Percentiles rank a stretch among this genome's conserved stretches.
Conservation (phyloP, 768 basidiomycete species). For the Dioszegia crocea region DNA sequence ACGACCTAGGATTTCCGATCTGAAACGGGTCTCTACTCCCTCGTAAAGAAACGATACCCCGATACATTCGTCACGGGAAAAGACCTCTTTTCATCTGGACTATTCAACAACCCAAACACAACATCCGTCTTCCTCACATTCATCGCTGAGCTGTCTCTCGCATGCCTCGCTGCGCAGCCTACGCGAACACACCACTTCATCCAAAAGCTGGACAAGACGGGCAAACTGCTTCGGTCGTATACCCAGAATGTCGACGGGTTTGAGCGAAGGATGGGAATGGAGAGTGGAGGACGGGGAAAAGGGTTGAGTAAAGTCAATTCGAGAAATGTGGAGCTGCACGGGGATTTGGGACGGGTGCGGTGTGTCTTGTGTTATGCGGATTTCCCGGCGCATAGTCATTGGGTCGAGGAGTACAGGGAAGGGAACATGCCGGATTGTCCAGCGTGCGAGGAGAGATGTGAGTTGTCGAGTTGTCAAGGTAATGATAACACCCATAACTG, state of each 20-base stretch:
- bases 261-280: constrained; percentile 73
- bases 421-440: constrained; percentile 81
- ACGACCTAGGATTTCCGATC: constrained; percentile 83
- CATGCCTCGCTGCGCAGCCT: constrained; percentile 61
- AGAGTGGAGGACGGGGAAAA: constrained; percentile 61
- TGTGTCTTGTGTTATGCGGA: constrained; percentile 80
- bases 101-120: constrained; percentile 80
- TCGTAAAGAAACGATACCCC: constrained; percentile 81
- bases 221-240: constrained; percentile 81
- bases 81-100: constrained; percentile 88
- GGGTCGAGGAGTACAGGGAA: constrained; percentile 62
- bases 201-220: constrained; percentile 72
- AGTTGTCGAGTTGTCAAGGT: constrained; percentile 49
- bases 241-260: constrained; percentile 98
- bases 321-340: constrained; percentile 87
- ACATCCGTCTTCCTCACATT: constrained; percentile 91
- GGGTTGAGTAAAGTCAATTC: constrained; percentile 68
- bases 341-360: constrained; percentile 84
- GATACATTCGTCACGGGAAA: constrained; percentile 81
- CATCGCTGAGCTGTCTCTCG: constrained; percentile 82
- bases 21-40: constrained; percentile 81
- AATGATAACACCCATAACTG: not conserved
- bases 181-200: constrained; percentile 86
- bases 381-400: constrained; percentile 63
- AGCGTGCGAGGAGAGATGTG: constrained; percentile 75